phyloP scores from a whole-genome alignment of 1,284 basidiomycete genomes.

The Boletus sp. region DNA sequence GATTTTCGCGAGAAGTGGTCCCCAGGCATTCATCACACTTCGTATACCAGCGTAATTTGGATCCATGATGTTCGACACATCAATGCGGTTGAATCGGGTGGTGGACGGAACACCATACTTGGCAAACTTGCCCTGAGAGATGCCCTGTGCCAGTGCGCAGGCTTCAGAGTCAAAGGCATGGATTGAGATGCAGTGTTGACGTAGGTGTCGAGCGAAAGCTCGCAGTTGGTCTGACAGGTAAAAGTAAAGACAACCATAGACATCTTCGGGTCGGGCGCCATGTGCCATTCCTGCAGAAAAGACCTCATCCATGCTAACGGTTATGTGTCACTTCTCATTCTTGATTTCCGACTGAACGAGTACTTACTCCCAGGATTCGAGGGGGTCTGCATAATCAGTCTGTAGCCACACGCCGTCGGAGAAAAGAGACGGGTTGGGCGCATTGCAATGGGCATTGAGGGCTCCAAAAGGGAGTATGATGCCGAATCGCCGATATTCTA shows the following conservation, averaged over 20 bases:
- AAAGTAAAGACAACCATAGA: constrained; percentile 48
- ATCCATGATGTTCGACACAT: constrained; percentile 45
- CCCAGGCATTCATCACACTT: constrained; percentile 34
- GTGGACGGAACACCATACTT: constrained; percentile 20
- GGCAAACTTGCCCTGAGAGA: constrained; percentile 13
- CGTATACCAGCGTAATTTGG: constrained; percentile 38
- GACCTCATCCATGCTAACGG: constrained; percentile 20
- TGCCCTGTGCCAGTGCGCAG: constrained; percentile 23
- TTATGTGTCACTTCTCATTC: constrained; percentile 4
- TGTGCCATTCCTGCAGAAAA: constrained; percentile 33
- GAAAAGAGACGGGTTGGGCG: constrained; percentile 40
- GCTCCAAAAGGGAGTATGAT: constrained; percentile 45
- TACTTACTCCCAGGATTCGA: constrained; percentile 42
- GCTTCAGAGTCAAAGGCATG: constrained; percentile 29
- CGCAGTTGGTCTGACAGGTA: constrained; percentile 38
- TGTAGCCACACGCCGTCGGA: constrained; percentile 35
- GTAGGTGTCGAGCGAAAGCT: constrained; percentile 33
- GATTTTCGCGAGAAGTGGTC: constrained; percentile 32
- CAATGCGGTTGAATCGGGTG: constrained; percentile 40
- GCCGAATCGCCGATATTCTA: constrained; percentile 38
- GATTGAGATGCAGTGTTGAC: constrained; percentile 33
- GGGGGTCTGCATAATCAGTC: constrained; percentile 38
- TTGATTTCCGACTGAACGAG: not conserved
- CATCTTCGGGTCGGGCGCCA: constrained; percentile 38
- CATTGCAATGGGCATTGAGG: constrained; percentile 35